These are phyloP conservation scores for Acacia acuminata DNA, from an alignment of 306 rosid species.

Conservation along the genomic window DNA sequence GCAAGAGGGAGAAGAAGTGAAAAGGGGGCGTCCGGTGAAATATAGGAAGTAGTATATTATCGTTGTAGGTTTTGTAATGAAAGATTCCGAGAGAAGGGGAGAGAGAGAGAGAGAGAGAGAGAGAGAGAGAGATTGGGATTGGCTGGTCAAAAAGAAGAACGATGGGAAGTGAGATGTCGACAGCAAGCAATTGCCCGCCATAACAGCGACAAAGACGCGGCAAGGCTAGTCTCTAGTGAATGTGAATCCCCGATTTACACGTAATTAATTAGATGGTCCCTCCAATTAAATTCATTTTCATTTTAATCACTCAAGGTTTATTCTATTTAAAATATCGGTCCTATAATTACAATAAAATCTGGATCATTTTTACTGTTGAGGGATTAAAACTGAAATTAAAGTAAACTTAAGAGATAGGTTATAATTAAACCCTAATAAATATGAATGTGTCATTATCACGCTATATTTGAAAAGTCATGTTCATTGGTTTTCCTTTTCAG, in stretches of 20 bases:
- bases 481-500: background rate
- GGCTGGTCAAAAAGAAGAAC: slow-evolving; percentile 21
- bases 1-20: background rate
- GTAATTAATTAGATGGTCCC: background rate
- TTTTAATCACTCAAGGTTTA: too few species aligned
- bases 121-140: background rate
- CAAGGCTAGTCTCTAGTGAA: background rate
- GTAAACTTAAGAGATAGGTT: too few species aligned
- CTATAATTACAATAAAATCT: too few species aligned
- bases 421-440: too few species aligned
- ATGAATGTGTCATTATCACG: too few species aligned
- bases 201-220: background rate
- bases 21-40: slow-evolving; percentile 17
- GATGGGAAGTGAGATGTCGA: background rate
- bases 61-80: background rate
- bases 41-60: background rate
- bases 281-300: too few species aligned
- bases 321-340: too few species aligned
- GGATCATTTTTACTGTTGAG: too few species aligned
- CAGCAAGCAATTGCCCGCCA: slow-evolving; percentile 16
- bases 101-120: background rate
- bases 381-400: too few species aligned
- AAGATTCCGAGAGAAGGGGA: background rate
- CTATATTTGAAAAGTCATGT: background rate
- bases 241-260: background rate